A percentile compares a stretch with the other conserved stretches of the same genome.
phyloP scores from a whole-genome alignment of 2,329 filamentous ascomycete species.

The Blastomyces emzantsi region DNA sequence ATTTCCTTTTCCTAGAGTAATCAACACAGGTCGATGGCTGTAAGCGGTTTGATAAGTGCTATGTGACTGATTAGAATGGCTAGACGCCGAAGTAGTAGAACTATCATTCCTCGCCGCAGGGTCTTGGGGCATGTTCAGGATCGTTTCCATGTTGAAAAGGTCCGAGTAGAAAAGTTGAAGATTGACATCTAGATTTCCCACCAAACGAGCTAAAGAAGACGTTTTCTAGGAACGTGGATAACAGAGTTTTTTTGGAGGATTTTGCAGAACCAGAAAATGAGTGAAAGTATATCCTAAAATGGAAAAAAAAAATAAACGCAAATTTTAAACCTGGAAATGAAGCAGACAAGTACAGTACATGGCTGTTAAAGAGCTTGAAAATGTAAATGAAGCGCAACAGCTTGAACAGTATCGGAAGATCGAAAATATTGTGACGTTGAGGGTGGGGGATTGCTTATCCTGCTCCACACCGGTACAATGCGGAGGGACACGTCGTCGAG shows the following conservation, averaged over 20 bases:
- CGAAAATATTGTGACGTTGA: not conserved
- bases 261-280: not conserved
- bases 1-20: conserved; percentile 18
- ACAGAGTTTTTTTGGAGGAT: too few relatives aligned
- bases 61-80: conserved; percentile 31
- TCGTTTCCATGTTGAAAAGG: not conserved
- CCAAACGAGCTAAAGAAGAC: not conserved
- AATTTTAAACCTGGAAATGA: not conserved
- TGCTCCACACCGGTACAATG: not conserved
- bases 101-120: not conserved
- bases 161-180: not conserved
- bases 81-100: conserved; percentile 28
- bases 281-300: not conserved
- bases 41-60: conserved; percentile 34
- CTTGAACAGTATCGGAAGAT: not conserved
- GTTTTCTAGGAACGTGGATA: not conserved
- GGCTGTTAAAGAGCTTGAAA: not conserved
- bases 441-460: not conserved
- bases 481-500: conserved; percentile 1
- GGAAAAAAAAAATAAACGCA: not conserved
- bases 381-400: not conserved
- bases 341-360: not conserved
- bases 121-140: not conserved
- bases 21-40: conserved; percentile 26
- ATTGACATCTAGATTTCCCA: not conserved